These are phyloP conservation scores for Bidens hawaiensis DNA, from an alignment of 140 eudicot species.

Conservation along the genomic window DNA sequence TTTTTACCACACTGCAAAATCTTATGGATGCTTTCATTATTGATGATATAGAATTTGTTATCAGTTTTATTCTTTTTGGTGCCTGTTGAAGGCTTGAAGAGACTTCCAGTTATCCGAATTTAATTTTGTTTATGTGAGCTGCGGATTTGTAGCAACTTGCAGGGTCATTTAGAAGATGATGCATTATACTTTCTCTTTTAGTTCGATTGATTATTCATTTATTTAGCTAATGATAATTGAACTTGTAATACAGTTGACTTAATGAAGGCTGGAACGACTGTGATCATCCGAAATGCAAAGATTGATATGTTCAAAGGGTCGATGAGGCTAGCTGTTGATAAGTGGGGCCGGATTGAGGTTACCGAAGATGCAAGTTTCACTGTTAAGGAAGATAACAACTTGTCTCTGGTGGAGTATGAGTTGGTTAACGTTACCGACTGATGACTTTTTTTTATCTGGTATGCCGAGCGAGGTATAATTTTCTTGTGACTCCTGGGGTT, in stretches of 20 bases:
- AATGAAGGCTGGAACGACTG: constrained; percentile 64
- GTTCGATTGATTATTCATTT: neutral
- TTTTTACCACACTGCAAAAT: too few relatives aligned
- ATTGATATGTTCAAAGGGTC: constrained; percentile 79
- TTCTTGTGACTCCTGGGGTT: constrained; percentile 26
- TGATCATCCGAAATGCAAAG: constrained; percentile 73
- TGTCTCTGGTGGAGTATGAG: constrained; percentile 72
- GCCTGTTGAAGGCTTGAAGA: constrained; percentile 2
- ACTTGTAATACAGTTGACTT: constrained; percentile 46
- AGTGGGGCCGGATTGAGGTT: constrained; percentile 71
- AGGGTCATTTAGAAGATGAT: neutral
- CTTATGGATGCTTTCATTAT: neutral
- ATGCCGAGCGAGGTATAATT: constrained; percentile 24
- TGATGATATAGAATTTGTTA: constrained; percentile 3
- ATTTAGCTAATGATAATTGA: neutral
- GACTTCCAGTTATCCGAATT: neutral
- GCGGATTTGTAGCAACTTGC: constrained; percentile 1
- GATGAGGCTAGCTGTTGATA: constrained; percentile 81
- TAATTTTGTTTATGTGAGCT: neutral
- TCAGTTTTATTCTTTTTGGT: neutral
- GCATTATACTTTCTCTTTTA: neutral
- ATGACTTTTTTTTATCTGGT: constrained; percentile 9
- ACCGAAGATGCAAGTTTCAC: constrained; percentile 56
- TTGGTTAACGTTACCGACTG: constrained; percentile 64
- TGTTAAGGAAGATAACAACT: constrained; percentile 70